Evolutionary conservation across 2,329 filamentous ascomycete genomes (phyloP).

Genomic region (Alternaria postmessia): DNA sequence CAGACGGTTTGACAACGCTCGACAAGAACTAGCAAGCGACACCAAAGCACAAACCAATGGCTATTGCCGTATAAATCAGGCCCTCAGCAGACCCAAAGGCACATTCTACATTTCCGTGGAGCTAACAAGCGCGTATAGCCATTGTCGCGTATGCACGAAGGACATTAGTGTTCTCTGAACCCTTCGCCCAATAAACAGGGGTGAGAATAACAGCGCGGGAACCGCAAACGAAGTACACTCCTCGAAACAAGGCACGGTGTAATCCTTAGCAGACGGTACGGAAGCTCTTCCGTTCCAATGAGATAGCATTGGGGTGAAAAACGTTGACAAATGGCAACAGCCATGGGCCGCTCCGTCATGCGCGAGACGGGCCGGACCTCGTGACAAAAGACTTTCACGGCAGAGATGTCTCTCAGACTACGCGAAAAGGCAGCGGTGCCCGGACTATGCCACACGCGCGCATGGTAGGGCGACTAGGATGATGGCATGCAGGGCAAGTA

Average conservation of each 20-base stretch:
- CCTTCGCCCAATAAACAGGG: not conserved
- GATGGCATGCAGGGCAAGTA: not conserved
- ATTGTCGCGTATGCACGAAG: not conserved
- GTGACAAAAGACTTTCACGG: not conserved
- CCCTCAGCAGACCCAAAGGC: no score
- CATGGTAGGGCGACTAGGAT: not conserved
- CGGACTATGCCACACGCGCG: not conserved
- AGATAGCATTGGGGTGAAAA: not conserved
- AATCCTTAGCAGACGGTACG: not conserved
- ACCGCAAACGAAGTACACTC: not conserved
- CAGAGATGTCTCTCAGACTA: not conserved
- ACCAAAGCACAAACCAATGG: no score
- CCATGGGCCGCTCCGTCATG: not conserved
- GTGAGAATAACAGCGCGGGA: not conserved
- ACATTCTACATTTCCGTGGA: no score
- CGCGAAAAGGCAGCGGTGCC: not conserved
- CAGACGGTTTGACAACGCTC: not conserved
- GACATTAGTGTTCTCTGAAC: not conserved
- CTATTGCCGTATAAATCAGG: no score
- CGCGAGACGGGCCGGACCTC: not conserved
- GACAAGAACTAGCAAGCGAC: not conserved
- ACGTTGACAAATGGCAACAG: not conserved
- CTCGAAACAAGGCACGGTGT: not conserved
- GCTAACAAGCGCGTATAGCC: not conserved
- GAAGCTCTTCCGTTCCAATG: not conserved